Evolutionary conservation across 2,329 filamentous ascomycete genomes (phyloP), one percentile per base, ranked within the genome.

Genomic region (Sclerotinia spermophila): DNA sequence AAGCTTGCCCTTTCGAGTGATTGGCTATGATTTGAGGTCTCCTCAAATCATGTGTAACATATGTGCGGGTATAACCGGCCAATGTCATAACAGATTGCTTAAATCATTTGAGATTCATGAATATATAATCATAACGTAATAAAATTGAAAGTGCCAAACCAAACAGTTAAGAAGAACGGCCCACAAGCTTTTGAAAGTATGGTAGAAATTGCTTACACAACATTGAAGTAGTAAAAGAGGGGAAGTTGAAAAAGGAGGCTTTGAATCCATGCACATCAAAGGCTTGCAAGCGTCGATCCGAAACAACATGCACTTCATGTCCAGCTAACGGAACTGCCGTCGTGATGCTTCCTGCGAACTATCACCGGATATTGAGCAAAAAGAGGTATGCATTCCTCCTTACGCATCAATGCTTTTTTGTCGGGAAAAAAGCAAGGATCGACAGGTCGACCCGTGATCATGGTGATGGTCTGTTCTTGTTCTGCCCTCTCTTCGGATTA

Each of bases 121-220:
- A 53, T 53, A 33, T 40, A 53, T 53, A 40, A 24, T 30, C 45
- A 53, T 65, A 65, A 65, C 62, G 62, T 65, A 65, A 65, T n/a
- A 13, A 19, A 53, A 40, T 40, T 17, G 33, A 65, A 48, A 65
- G 33, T 15, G 42, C 13, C 10, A 62, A 45, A 17, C 33, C 61
- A 51, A 27, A 38, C 11, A 27, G 5, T 65, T 19, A 15, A 24
- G 38, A 62, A 62, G 11, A 45, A 45, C 21, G 19, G 11, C 19
- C 7, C 27, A 62, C 33, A 2, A 44, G 35, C 45, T n/a, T 45
- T 19, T 45, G 62, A 10, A 30, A 65, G 45, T 65, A 40, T 53
- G 62, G 62, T 65, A 30, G 53, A 40, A 33, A 24, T 30, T 65
- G 33, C n/a, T 65, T 65, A 65, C 62, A 65, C 62, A 30, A 51